A percentile compares a stretch with the other conserved stretches of the same genome.
Conservation (phyloP, 179 eudicot genomes). For the Vitellaria paradoxa region DNA sequence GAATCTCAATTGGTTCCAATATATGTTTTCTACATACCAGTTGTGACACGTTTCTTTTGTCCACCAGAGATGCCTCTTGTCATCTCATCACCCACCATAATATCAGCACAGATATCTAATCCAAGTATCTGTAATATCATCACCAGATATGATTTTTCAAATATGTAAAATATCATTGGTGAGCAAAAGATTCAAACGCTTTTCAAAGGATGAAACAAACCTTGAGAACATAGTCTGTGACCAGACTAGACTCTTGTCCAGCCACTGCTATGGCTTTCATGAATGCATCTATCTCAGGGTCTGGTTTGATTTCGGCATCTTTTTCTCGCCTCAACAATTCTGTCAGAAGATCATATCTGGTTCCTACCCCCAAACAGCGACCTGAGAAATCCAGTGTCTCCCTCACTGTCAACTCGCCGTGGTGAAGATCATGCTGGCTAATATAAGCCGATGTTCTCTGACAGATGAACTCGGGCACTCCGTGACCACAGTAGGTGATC, state of each 20-base stretch:
- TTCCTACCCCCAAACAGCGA: conserved; percentile 68
- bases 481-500: conserved; percentile 63
- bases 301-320: conserved; percentile 51
- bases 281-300: conserved; percentile 67
- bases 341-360: conserved; percentile 48
- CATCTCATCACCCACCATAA: conserved; percentile 69
- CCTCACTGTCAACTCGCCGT: conserved; percentile 72
- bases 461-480: conserved; percentile 53
- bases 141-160: background rate
- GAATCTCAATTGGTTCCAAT: background rate
- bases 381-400: conserved; percentile 71
- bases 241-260: conserved; percentile 50
- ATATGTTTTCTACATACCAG: conserved; percentile 33
- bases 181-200: background rate
- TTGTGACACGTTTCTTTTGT: conserved; percentile 74
- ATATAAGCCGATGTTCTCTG: conserved; percentile 65
- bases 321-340: conserved; percentile 48
- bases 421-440: conserved; percentile 66
- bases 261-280: conserved; percentile 58
- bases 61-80: conserved; percentile 83
- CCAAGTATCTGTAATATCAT: conserved; percentile 50
- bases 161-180: background rate
- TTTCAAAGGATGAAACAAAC: conserved; percentile 21
- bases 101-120: conserved; percentile 64
- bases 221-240: conserved; percentile 68